Conservation (phyloP, 305 asterid genomes). For the Coffea humblotiana region DNA sequence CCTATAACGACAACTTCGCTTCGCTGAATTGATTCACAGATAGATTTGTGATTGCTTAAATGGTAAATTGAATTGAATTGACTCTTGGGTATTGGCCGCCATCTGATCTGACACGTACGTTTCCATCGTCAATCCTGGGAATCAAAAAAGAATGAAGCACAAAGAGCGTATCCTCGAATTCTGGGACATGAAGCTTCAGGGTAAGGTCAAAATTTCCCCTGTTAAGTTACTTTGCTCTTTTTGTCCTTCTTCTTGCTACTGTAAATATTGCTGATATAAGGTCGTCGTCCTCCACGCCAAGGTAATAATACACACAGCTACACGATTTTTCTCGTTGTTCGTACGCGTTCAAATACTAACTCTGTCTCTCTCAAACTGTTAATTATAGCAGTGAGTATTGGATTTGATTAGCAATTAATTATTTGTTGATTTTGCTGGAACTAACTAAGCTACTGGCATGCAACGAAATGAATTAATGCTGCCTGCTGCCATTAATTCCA, state of each 20-base stretch:
- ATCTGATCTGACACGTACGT: not conserved
- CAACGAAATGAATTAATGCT: not conserved
- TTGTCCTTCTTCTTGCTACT: not conserved
- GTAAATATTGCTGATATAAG: no score
- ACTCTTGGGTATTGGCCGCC: not conserved
- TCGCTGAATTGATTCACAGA: no score
- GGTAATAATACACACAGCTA: no score
- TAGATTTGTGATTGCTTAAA: not conserved
- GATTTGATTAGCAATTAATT: no score
- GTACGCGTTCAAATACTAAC: no score
- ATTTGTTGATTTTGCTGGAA: not conserved
- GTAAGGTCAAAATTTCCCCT: constrained; percentile 29
- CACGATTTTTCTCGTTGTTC: no score
- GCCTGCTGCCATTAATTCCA: no score
- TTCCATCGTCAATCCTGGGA: not conserved
- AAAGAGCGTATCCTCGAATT: constrained; percentile 64
- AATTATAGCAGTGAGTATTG: no score
- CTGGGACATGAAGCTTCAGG: constrained; percentile 95
- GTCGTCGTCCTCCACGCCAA: no score
- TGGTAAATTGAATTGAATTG: not conserved
- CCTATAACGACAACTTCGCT: not conserved
- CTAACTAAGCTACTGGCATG: no score
- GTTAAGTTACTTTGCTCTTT: not conserved
- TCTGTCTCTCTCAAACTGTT: no score
- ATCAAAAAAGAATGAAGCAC: constrained; percentile 54